Evolutionary conservation across 331 rosid species (phyloP).

Genomic region (Malus hybrid): DNA sequence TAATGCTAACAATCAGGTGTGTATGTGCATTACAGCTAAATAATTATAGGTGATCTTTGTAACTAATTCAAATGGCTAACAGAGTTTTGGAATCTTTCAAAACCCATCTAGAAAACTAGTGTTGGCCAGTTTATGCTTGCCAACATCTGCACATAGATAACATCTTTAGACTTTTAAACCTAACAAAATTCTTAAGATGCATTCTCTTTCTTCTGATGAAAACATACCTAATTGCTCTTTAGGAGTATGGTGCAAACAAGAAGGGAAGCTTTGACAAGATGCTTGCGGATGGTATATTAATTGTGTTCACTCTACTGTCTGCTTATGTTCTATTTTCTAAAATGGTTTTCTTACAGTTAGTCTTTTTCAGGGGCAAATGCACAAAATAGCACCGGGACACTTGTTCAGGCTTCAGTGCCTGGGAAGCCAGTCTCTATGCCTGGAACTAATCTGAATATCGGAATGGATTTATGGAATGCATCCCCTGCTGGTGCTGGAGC

Average conservation of each 20-base stretch:
- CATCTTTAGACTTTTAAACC: not conserved
- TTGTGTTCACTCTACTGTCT: not conserved
- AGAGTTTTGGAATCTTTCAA: not conserved
- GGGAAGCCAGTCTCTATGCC: slow-evolving; percentile 59
- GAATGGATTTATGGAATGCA: slow-evolving; percentile 92
- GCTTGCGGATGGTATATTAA: slow-evolving; percentile 78
- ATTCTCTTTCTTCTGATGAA: slow-evolving; percentile 10
- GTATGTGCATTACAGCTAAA: not conserved
- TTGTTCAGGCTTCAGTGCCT: slow-evolving; percentile 15
- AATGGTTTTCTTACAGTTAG: slow-evolving; percentile 3
- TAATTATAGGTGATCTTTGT: slow-evolving; percentile 1
- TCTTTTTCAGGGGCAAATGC: slow-evolving; percentile 66
- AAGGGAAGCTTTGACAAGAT: slow-evolving; percentile 88
- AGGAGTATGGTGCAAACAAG: slow-evolving; percentile 65
- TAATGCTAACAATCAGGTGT: slow-evolving; percentile 58
- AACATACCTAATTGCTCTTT: slow-evolving; percentile 3
- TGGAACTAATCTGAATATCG: slow-evolving; percentile 79
- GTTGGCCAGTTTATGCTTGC: not conserved
- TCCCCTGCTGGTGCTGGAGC: slow-evolving; percentile 46
- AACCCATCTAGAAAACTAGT: not conserved
- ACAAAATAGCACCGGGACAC: slow-evolving; percentile 43
- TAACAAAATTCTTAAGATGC: not conserved
- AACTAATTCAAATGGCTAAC: slow-evolving; percentile 1
- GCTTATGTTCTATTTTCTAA: not conserved
- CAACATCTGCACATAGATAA: not conserved